Base-by-base conservation (phyloP, 768 basidiomycete genomes). In the Kwoniella shandongensis region DNA sequence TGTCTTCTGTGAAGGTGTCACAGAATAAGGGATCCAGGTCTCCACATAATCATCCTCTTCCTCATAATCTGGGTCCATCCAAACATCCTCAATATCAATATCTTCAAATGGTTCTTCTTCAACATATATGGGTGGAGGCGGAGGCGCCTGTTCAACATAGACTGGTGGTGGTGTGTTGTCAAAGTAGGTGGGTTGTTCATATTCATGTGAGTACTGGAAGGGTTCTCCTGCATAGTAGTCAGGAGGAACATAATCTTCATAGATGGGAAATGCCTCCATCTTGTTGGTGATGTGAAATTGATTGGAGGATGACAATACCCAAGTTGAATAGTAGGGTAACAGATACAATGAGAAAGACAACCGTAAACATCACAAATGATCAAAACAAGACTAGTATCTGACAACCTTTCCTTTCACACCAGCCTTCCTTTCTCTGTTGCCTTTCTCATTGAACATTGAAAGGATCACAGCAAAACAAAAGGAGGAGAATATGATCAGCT, bases 21-120 rank as follows among this genome's bases (percentile, higher is more conserved):
- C 39, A 10, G 48, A 47, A 25, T 65, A 65, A 15, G 63, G 59
- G 4, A 65, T 57, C 63, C 63, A 65, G 18, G 32, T 49, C 36
- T 61, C 63, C 13, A 49, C 11, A 29, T 35, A 32, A 0, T 50
- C 56, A 44, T 50, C 49, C 32, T 51, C 41, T 29, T 41, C 46
- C 40, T 57, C 49, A 49, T 45, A 27, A 38, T 51, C 47, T 25
- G 29, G 17, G 15, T 58, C 40, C 6, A 42, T 6, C 40, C 40
- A 42, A 8, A 23, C 17, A 42, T 42, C 56, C 35, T 35, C 26
- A 18, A 58, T 51, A 15, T 51, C 35, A 40, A 58, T 45, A 32
- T 51, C 26, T 23, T 44, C 42, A 41, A 23, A 27, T 35, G 35
- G 11, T 23, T 44, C 42, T 20, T 32, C 35, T 18, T n/a, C 54